Conservation (phyloP, 192 early-diverging fungal genomes). For the Chytriomyces sp. region DNA sequence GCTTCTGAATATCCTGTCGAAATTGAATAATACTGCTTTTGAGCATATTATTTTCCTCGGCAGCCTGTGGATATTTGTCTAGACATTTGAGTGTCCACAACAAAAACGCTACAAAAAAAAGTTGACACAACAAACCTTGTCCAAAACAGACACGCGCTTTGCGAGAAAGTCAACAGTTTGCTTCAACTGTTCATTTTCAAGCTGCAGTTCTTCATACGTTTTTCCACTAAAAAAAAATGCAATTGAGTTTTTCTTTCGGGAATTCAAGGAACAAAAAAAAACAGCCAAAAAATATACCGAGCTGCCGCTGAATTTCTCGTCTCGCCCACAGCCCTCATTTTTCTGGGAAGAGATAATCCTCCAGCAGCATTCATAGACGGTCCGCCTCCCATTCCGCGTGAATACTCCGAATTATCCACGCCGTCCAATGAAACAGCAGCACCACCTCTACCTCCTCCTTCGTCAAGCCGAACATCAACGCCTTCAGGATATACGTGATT, state of each 20-base stretch:
- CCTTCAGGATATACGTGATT: conserved; percentile 18
- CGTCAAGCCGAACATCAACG: conserved; percentile 10
- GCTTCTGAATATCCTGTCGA: conserved; percentile 63
- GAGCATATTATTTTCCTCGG: conserved; percentile 65
- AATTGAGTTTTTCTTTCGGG: not conserved
- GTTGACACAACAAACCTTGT: conserved; percentile 52
- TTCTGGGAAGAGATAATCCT: not conserved
- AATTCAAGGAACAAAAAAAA: not conserved
- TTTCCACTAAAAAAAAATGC: conserved; percentile 39
- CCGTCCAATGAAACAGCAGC: too few relatives aligned
- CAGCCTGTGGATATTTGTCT: conserved; percentile 45
- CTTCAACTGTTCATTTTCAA: conserved; percentile 72
- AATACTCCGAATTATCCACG: too few relatives aligned
- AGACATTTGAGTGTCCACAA: not conserved
- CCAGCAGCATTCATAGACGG: not conserved
- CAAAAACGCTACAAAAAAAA: conserved; percentile 23
- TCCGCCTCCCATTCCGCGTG: not conserved
- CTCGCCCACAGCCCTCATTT: conserved; percentile 23
- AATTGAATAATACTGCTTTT: conserved; percentile 71
- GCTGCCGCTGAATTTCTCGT: not conserved
- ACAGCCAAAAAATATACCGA: conserved; percentile 13
- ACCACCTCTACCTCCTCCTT: not conserved
- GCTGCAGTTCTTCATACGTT: conserved; percentile 67
- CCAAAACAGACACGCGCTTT: conserved; percentile 54
- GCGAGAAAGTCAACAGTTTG: conserved; percentile 66